Percentiles rank a stretch among this genome's conserved stretches.
Conservation (phyloP, 805 yeast species). For the Lipomyces lipofer region DNA sequence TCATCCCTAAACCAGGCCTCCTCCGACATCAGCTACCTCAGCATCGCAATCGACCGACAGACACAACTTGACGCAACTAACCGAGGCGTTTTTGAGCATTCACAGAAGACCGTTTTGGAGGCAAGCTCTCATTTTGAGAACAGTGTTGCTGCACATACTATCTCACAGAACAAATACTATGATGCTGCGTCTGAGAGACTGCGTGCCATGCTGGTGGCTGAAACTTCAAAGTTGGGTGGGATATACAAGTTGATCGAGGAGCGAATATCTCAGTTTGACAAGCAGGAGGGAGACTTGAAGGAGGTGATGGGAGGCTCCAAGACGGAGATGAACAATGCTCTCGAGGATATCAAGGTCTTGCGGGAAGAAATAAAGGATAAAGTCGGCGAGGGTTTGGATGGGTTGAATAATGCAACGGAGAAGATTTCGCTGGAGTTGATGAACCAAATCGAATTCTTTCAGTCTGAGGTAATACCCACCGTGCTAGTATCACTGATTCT, state of each 20-base stretch:
- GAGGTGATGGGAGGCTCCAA: constrained; percentile 23
- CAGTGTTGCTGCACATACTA: constrained; percentile 52
- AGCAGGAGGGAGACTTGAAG: constrained; percentile 12
- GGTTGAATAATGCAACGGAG: constrained; percentile 26
- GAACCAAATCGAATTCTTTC: constrained; percentile 25
- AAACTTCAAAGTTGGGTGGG: constrained; percentile 22
- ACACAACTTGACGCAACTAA: constrained; percentile 20
- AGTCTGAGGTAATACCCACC: constrained; percentile 20
- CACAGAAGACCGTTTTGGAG: constrained; percentile 46
- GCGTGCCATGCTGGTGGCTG: constrained; percentile 16
- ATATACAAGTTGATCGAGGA: constrained; percentile 26
- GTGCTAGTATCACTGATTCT: background rate
- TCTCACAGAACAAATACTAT: constrained; percentile 7
- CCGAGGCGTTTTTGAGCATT: constrained; percentile 13
- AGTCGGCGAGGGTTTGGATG: constrained; percentile 30
- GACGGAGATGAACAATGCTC: constrained; percentile 26
- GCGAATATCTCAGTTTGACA: constrained; percentile 13
- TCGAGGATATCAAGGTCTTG: constrained; percentile 29
- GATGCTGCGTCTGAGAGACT: constrained; percentile 16
- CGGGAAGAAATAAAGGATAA: constrained; percentile 32
- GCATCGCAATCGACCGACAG: constrained; percentile 28
- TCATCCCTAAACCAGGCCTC: constrained; percentile 31
- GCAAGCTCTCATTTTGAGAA: constrained; percentile 55
- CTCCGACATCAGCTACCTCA: constrained; percentile 29
- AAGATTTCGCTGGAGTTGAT: constrained; percentile 28